These are phyloP conservation scores for Knoxdaviesia proteae DNA, from an alignment of 2,329 filamentous ascomycete species.

Conservation along the genomic window DNA sequence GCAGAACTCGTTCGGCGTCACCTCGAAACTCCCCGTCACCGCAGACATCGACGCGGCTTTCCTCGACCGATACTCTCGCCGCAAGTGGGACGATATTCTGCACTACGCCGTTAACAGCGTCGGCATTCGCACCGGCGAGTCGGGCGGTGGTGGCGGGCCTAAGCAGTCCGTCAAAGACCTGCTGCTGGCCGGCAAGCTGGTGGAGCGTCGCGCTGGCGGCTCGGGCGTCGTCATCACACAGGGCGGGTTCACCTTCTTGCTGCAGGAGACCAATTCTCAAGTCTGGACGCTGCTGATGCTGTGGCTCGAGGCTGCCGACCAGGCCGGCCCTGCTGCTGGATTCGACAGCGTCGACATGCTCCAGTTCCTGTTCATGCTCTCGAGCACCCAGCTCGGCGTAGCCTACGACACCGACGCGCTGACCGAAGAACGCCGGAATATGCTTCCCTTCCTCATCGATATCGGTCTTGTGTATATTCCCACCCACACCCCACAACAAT, in stretches of 20 bases:
- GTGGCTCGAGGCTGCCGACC: conserved; percentile 69
- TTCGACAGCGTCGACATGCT: conserved; percentile 88
- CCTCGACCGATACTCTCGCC: conserved; percentile 67
- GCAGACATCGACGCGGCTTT: conserved; percentile 46
- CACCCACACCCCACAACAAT: conserved; percentile 33
- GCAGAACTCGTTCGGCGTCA: conserved; percentile 79
- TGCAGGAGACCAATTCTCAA: conserved; percentile 90
- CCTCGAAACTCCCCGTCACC: conserved; percentile 43
- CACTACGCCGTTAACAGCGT: conserved; percentile 83
- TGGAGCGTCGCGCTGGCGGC: conserved; percentile 37
- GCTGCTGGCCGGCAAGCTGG: conserved; percentile 59
- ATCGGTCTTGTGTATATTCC: conserved; percentile 78
- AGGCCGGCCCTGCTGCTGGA: conserved; percentile 25
- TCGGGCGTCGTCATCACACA: conserved; percentile 68
- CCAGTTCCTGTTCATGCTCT: conserved; percentile 88
- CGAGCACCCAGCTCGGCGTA: conserved; percentile 75
- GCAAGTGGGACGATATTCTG: conserved; percentile 87
- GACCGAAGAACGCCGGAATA: conserved; percentile 61
- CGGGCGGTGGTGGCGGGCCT: conserved; percentile 28
- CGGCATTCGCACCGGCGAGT: conserved; percentile 26
- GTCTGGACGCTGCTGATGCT: conserved; percentile 90
- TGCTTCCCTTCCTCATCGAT: conserved; percentile 77
- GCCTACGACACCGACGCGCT: conserved; percentile 77
- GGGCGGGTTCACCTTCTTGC: conserved; percentile 78
- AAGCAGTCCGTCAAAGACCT: conserved; percentile 70